phyloP scores from a whole-genome alignment of 805 yeast genomes.

The Candida bentonensis region DNA sequence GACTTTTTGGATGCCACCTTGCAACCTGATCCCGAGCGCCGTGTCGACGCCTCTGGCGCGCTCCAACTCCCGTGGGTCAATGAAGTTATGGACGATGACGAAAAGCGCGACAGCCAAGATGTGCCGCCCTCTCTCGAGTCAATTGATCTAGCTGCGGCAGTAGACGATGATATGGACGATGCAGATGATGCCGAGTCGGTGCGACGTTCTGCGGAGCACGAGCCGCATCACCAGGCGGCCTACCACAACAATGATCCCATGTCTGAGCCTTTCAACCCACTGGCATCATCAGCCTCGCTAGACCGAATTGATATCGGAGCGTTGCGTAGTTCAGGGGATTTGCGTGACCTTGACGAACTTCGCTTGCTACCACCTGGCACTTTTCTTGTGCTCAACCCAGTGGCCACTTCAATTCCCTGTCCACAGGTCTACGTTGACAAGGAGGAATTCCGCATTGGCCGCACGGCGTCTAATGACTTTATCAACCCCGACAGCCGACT shows the following conservation, averaged over 20 bases:
- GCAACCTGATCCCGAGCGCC: constrained; percentile 57
- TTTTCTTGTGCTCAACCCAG: constrained; percentile 46
- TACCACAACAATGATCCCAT: constrained; percentile 2
- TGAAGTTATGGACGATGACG: constrained; percentile 15
- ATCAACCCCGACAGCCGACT: constrained; percentile 58
- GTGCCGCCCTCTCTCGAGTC: neutral
- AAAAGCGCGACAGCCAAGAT: constrained; percentile 8
- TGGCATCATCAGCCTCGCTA: neutral
- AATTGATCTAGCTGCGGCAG: constrained; percentile 8
- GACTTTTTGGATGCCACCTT: constrained; percentile 59
- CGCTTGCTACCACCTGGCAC: constrained; percentile 37
- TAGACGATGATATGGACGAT: constrained; percentile 9
- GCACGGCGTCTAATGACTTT: constrained; percentile 38
- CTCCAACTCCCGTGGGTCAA: constrained; percentile 72
- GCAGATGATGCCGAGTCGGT: constrained; percentile 6
- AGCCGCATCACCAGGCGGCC: neutral
- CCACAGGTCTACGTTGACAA: constrained; percentile 48
- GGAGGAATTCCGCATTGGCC: constrained; percentile 58
- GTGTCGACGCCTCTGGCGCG: constrained; percentile 68
- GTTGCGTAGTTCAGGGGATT: constrained; percentile 16
- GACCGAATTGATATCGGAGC: constrained; percentile 24
- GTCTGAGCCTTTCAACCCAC: neutral
- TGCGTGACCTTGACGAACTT: constrained; percentile 15
- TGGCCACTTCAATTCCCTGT: constrained; percentile 30
- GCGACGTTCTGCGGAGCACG: constrained; percentile 1